Evolutionary conservation across 2,329 filamentous ascomycete species (phyloP), one percentile per base, ranked within the genome.

Genomic region (Septoria petroselini): DNA sequence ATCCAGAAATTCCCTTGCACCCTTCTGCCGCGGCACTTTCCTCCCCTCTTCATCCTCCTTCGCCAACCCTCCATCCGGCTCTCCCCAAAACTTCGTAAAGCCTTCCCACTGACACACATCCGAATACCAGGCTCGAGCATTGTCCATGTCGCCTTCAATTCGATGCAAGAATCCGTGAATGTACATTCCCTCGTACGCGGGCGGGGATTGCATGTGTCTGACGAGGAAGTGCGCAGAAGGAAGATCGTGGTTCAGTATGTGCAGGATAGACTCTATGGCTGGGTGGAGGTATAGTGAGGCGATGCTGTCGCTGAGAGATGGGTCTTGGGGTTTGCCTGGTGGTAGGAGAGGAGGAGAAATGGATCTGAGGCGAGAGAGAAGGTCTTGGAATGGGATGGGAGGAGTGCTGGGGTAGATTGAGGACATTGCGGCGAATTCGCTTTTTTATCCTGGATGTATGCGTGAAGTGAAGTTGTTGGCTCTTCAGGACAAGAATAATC

Each of bases 201-300:
- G 76, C 11, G 68, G 60, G 7, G 70, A 68, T 61, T 77, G 71
- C 74, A 78, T 77, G 55, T 79, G 73, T 1, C 76, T 70, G 18
- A 75, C 67, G 1, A 79, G 68, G 60, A 79, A 79, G 61, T 80
- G 76, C 0, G 76, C 76, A 15, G 66, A 69, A 3, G 74, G 65
- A 0, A 79, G 65, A 59, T 79, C 76, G 53, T 66, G 63, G 59
- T 79, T 79, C 23, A 78, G 64, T 45, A 79, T 68, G 60, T 79
- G 77, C 3, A 79, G 67, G 1, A 73, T 64, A 7, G 74, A 66
- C 68, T 79, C 76, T 30, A 79, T 64, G 11, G 71, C 70, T 6
- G 76, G 75, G 54, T 78, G 75, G 11, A 67, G 40, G n/a, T 60
- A 59, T 3, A 68, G 52, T 6, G 60, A 59, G 21, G 65, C 44